These are phyloP conservation scores for Exophiala viscosa DNA, from an alignment of 2,329 filamentous ascomycete genomes.

Conservation along the genomic window DNA sequence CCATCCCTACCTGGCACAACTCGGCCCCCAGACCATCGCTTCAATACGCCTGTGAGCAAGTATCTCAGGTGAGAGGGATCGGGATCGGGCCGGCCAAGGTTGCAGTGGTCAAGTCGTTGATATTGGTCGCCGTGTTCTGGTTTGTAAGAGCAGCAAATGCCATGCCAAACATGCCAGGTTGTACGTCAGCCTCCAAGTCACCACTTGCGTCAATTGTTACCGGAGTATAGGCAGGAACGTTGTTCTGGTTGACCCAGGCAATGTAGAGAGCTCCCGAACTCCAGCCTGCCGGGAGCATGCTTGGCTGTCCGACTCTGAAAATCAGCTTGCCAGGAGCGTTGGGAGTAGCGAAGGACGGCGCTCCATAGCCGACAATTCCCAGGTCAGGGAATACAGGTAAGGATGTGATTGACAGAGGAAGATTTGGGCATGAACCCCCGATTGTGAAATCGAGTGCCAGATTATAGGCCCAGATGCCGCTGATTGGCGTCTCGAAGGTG, in stretches of 20 bases:
- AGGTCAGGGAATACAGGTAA: conserved; percentile 19
- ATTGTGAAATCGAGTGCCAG: conserved; percentile 31
- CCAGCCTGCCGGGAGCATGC: conserved; percentile 15
- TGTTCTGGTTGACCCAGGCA: conserved; percentile 29
- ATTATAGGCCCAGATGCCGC: conserved; percentile 31
- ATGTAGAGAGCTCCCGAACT: conserved; percentile 21
- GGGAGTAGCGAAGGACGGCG: conserved; percentile 14
- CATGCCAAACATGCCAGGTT: conserved; percentile 24
- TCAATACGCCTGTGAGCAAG: not conserved
- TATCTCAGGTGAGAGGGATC: conserved; percentile 14
- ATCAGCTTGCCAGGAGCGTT: conserved; percentile 18
- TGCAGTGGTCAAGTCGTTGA: conserved; percentile 17
- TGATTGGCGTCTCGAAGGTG: conserved; percentile 31
- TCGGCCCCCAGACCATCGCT: no score
- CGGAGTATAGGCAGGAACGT: conserved; percentile 26
- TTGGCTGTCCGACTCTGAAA: conserved; percentile 21
- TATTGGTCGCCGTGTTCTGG: conserved; percentile 20
- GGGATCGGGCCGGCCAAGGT: conserved; percentile 19
- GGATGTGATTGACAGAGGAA: conserved; percentile 6
- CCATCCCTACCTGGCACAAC: not conserved
- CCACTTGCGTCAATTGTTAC: conserved; percentile 19
- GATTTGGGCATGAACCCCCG: conserved; percentile 26
- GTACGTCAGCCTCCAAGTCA: conserved; percentile 21
- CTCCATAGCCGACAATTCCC: conserved; percentile 17
- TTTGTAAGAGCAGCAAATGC: conserved; percentile 27